Conservation (phyloP, 2,329 filamentous ascomycete species). For the Fusarium cicatricum region DNA sequence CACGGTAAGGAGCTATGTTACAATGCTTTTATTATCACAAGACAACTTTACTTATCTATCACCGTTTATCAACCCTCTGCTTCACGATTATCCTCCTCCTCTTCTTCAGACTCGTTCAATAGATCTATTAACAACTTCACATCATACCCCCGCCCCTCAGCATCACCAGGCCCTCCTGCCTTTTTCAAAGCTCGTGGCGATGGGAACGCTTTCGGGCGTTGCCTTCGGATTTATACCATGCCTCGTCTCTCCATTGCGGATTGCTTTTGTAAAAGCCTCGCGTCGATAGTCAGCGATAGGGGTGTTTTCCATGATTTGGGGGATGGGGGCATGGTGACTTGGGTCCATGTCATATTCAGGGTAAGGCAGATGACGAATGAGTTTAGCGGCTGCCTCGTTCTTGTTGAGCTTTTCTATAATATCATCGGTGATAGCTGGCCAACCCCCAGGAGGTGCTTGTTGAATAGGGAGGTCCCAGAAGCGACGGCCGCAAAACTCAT, state of each 20-base stretch:
- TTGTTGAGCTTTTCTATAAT: slow-evolving; percentile 10
- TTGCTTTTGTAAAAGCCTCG: background rate
- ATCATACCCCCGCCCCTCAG: background rate
- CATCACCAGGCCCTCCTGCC: background rate
- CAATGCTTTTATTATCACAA: no score
- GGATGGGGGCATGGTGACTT: background rate
- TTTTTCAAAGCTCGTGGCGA: slow-evolving; percentile 12
- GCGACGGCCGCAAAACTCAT: slow-evolving; percentile 24
- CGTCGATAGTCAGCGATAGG: background rate
- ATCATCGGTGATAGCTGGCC: slow-evolving; percentile 20
- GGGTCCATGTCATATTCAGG: background rate
- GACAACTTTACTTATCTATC: no score
- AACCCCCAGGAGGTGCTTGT: slow-evolving; percentile 17
- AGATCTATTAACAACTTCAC: background rate
- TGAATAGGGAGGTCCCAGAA: slow-evolving; percentile 18
- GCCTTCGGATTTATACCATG: background rate
- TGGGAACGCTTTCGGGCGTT: background rate
- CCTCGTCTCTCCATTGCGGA: no score
- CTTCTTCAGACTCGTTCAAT: no score
- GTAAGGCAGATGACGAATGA: slow-evolving; percentile 26
- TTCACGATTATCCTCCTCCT: no score
- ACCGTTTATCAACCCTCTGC: no score
- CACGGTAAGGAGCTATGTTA: no score
- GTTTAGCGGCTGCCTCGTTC: slow-evolving; percentile 20
- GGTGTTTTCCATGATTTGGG: background rate